phyloP scores from a whole-genome alignment of 2,329 filamentous ascomycete genomes.

The Colletotrichum theobromicola region DNA sequence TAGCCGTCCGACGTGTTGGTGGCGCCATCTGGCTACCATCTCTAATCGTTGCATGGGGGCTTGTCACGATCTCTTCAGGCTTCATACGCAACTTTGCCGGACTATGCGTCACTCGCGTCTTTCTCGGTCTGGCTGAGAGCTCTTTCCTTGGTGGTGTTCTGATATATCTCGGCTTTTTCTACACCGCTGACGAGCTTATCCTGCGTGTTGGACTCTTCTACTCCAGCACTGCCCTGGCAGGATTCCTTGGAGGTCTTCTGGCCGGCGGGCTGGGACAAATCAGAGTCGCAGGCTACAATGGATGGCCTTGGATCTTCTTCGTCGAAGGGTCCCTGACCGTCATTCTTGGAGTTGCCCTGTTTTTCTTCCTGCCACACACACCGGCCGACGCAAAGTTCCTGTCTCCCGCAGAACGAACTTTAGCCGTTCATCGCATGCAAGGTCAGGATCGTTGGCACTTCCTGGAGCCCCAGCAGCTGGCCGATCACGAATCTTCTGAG shows the following conservation, averaged over 20 bases:
- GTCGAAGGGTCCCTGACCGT: constrained; percentile 18
- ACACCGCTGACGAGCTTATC: constrained; percentile 26
- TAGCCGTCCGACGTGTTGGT: constrained; percentile 25
- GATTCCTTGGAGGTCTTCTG: constrained; percentile 18
- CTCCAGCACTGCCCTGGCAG: constrained; percentile 19
- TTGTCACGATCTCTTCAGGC: constrained; percentile 24
- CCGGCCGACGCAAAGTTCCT: constrained; percentile 17
- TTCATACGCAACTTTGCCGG: constrained; percentile 26
- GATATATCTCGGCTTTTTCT: constrained; percentile 30
- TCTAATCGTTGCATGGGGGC: constrained; percentile 26
- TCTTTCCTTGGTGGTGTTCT: constrained; percentile 28
- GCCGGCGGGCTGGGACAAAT: constrained; percentile 13
- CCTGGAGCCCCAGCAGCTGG: not conserved
- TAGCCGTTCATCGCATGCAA: constrained; percentile 1
- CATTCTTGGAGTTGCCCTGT: not conserved
- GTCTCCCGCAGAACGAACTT: not conserved
- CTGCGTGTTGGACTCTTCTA: constrained; percentile 29
- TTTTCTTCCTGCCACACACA: constrained; percentile 9
- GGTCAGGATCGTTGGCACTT: constrained; percentile 9
- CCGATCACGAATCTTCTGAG: not conserved
- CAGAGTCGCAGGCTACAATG: not conserved
- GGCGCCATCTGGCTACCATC: constrained; percentile 24
- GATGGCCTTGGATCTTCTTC: constrained; percentile 26
- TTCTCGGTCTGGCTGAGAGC: constrained; percentile 27
- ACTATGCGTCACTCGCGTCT: constrained; percentile 23